Evolutionary conservation across 2,329 filamentous ascomycete species (phyloP), one percentile per base, ranked within the genome.

Genomic region (Aspergillus clavatus): DNA sequence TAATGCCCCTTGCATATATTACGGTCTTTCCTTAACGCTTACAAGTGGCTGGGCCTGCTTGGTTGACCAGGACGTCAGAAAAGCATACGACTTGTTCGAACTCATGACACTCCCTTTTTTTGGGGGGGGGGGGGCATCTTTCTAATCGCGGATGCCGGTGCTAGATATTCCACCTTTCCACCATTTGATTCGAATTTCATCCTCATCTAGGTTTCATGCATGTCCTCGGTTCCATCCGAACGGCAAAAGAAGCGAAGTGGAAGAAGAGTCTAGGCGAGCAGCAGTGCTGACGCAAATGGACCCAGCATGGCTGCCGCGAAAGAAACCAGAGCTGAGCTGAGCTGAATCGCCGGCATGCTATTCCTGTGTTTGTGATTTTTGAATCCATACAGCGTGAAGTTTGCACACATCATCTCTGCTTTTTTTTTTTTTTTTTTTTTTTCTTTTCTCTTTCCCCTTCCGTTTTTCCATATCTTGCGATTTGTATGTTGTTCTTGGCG

Each of bases 1-100:
- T 53, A 56, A 57, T 56, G 46, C 50, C 42, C n/a, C 46, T 51
- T 46, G 52, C 50, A 52, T 45, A 48, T 48, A 33, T 51, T 48
- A 58, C 52, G 51, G 49, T 50, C 53, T 47, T 40, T 51, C 50
- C 52, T 55, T 50, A 31, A 55, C 50, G 49, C 48, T 54, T 55
- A 53, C 54, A 51, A 55, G 49, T 53, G 56, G 55, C 56, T 56
- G 56, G 56, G 47, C 56, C 53, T 31, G n/a, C 33, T 51, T 55
- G 53, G 43, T 57, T 58, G 56, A 57, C 56, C 56, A 40, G 56
- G 54, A 52, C 53, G 56, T 58, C 55, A 58, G n/a, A 57, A 44
- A 55, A 55, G 52, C 54, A 54, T 53, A 58, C 47, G 55, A 58
- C 52, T 48, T 49, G n/a, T n/a, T 51, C 52, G 50, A 16, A 52